Conservation (phyloP, 805 yeast genomes). For the Blastobotrys mokoenaii region DNA sequence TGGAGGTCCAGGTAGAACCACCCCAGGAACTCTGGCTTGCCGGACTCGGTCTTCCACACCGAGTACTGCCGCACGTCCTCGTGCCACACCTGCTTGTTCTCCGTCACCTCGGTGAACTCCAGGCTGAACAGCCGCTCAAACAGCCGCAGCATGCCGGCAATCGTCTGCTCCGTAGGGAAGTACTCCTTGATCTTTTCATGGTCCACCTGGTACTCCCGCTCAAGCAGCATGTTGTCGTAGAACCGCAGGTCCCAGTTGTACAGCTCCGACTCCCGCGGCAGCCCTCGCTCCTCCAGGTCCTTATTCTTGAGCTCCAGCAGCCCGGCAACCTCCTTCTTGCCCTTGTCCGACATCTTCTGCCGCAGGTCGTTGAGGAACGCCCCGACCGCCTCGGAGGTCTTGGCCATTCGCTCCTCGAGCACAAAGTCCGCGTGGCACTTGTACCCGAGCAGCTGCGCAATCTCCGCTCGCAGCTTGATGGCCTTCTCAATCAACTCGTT, state of each 20-base stretch:
- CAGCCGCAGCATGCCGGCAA: conserved; percentile 58
- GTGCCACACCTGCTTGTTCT: conserved; percentile 54
- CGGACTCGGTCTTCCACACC: conserved; percentile 48
- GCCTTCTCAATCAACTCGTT: conserved; percentile 53
- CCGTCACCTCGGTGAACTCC: conserved; percentile 47
- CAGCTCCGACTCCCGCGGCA: conserved; percentile 31
- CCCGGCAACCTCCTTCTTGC: conserved; percentile 41
- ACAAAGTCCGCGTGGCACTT: conserved; percentile 59
- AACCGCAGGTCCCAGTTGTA: conserved; percentile 71
- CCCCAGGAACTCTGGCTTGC: conserved; percentile 57
- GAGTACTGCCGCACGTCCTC: conserved; percentile 67
- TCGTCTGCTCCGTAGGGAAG: conserved; percentile 65
- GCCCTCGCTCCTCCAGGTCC: conserved; percentile 40
- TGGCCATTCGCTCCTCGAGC: conserved; percentile 76
- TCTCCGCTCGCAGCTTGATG: conserved; percentile 49
- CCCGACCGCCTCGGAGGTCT: conserved; percentile 50
- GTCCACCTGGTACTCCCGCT: conserved; percentile 63
- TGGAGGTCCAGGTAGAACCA: conserved; percentile 74
- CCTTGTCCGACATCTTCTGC: conserved; percentile 51
- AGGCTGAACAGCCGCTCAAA: conserved; percentile 64
- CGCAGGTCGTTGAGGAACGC: conserved; percentile 56
- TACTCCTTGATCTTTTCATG: conserved; percentile 64
- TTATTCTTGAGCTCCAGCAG: conserved; percentile 45
- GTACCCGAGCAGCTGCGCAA: conserved; percentile 61
- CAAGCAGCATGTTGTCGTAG: conserved; percentile 57